Evolutionary conservation across 495 filamentous ascomycete genomes (phyloP).

Genomic region (Penicillium odoratum): DNA sequence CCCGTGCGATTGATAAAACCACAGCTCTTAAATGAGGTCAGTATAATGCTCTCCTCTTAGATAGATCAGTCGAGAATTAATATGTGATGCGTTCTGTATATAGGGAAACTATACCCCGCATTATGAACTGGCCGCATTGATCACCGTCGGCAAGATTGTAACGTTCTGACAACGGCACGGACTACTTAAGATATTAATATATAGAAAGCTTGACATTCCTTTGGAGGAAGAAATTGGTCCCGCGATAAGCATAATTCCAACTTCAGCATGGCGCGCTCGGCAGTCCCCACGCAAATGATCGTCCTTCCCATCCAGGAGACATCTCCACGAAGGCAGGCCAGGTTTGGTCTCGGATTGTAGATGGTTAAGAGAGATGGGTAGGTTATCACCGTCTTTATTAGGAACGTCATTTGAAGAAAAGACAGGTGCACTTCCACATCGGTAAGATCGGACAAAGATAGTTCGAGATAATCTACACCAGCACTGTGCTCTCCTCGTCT

Average conservation of each 20-base stretch:
- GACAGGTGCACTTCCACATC: constrained; percentile 24
- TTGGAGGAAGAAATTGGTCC: neutral
- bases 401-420: constrained; percentile 24
- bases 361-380: constrained; percentile 19
- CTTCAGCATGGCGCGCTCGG: constrained; percentile 19
- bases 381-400: constrained; percentile 23
- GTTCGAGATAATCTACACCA: constrained; percentile 21
- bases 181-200: neutral
- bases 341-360: constrained; percentile 21
- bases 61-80: too few relatives aligned
- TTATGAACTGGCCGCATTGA: neutral
- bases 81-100: neutral
- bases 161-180: neutral
- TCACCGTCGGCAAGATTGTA: constrained; percentile 11
- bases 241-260: constrained; percentile 1
- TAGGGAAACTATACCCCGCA: constrained; percentile 21
- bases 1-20: too few relatives aligned
- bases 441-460: constrained; percentile 16
- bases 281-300: constrained; percentile 31
- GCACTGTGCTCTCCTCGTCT: constrained; percentile 25
- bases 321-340: constrained; percentile 18
- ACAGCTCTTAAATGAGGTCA: too few relatives aligned
- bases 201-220: constrained; percentile 2
- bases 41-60: too few relatives aligned
- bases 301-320: constrained; percentile 25